Evolutionary conservation across 1,284 basidiomycete species (phyloP), one percentile per base, ranked within the genome.

Genomic region (Puccinia polysora): DNA sequence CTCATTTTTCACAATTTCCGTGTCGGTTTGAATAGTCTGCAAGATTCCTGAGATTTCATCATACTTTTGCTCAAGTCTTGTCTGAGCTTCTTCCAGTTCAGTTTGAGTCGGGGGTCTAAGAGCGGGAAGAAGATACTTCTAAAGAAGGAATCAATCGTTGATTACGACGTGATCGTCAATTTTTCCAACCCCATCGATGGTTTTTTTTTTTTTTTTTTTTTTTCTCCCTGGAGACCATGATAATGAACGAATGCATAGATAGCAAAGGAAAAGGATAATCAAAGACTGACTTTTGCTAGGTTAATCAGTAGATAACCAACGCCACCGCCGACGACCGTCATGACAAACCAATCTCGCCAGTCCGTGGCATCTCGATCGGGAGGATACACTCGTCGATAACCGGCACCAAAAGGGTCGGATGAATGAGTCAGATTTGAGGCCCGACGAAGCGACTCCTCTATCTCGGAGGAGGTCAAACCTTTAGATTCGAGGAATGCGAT

Each of bases 271-370:
- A 23, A 60, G 23, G 14, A 60, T 40, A 64, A 28, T 28, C 2
- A 14, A 30, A 64, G 28, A 14, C 28, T 55, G 7, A 67, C 65
- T 23, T 56, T 67, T 4, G 53, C 38, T 18, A 69, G 47, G 43
- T 55, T 59, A 55, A 69, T 59, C n/a, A 59, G 43, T 10, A 69
- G 25, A n/a, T 69, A 69, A 30, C 65, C 65, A 23, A 59, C 47
- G 45, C 55, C 65, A 60, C 65, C 55, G 6, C 65, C 65, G 36
- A 69, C 34, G 20, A 69, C 65, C 20, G 65, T 58, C 40, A 69
- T 59, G 25, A 69, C 47, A 40, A 69, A 69, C 65, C 65, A 69
- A 60, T 69, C 65, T 38, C 65, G 53, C 65, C 65, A 69, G n/a
- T 67, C 65, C 0, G 36, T 52, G 4, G 38, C 52, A 32, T 67